Base-by-base conservation (phyloP, 352 stramenopile genomes). In the Phytophthora kernoviae region DNA sequence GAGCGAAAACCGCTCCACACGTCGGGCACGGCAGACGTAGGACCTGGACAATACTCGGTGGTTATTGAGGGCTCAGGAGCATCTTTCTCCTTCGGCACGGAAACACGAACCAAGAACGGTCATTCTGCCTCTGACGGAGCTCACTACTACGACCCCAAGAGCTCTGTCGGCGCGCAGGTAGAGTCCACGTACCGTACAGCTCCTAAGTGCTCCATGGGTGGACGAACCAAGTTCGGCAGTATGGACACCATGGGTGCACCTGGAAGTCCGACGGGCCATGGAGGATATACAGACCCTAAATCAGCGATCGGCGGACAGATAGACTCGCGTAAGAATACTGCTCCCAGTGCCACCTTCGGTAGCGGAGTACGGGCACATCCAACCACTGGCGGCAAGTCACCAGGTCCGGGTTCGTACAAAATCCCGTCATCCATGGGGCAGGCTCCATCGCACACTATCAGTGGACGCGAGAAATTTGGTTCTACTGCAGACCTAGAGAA, bases 391-490 rank as follows among this genome's bases (percentile, higher is more conserved):
- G 58, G 56, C 55, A 88, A 91, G 58, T 85, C 78, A 1, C 83
- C 83, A 2, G 83, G 83, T 4, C 83, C 83, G 0, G 83, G 83
- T 0, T 62, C 70, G 10, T 90, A 91, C 46, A 75, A 88, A 59
- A 86, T 91, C 32, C 79, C 81, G 34, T 88, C 83, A 15, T 81
- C 81, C 1, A 90, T 93, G 41, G 79, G 79, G 0, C 58, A 73
- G 26, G 83, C 79, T 0, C 80, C 83, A 15, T 54, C 79, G 1
- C 90, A 73, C 26, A 90, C 83, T 18, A 88, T 93, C 66, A 87
- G 73, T 17, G 83, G 83, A 7, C 81, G 83, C 41, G 83, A 93
- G 62, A 91, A 91, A 62, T 93, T 93, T 56, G 81, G 83, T 27
- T 91, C 81, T 8, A 88, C 81, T 2, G 61, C 75, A 5, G 78